Percentiles rank a stretch among this genome's conserved stretches.
Evolutionary conservation across 2,329 filamentous ascomycete species (phyloP).

Genomic region (Lomentospora prolificans): DNA sequence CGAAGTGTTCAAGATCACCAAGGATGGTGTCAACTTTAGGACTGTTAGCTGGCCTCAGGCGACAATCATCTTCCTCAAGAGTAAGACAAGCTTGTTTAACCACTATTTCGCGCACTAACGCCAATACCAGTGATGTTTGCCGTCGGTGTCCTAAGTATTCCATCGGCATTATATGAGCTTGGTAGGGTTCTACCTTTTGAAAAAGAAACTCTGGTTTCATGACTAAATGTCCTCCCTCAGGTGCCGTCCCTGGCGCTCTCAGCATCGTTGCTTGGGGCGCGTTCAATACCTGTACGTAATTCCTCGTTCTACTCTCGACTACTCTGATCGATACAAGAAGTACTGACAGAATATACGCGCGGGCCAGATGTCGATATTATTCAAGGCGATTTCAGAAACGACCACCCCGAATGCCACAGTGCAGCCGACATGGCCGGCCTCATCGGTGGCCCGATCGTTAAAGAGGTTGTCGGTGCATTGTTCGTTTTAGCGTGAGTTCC

Average conservation of each 20-base stretch:
- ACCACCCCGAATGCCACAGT: conserved; percentile 27
- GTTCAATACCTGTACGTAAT: conserved; percentile 30
- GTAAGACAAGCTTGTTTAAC: conserved; percentile 14
- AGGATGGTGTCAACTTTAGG: conserved; percentile 34
- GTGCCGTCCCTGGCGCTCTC: conserved; percentile 31
- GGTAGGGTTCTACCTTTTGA: no score
- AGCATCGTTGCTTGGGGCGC: conserved; percentile 31
- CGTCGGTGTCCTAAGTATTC: conserved; percentile 31
- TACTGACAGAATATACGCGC: no score
- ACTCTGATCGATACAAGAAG: no score
- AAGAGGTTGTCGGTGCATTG: conserved; percentile 42
- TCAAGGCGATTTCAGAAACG: conserved; percentile 28
- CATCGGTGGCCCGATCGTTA: conserved; percentile 39
- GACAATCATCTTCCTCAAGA: conserved; percentile 36
- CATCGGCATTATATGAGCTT: conserved; percentile 29
- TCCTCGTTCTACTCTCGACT: no score
- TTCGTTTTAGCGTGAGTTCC: conserved; percentile 49
- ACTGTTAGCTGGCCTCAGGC: conserved; percentile 38
- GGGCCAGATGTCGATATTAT: conserved; percentile 29
- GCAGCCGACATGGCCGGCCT: conserved; percentile 47
- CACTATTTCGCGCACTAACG: neutral
- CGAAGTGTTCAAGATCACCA: conserved; percentile 34
- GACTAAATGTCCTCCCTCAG: no score
- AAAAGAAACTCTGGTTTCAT: no score
- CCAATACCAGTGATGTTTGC: conserved; percentile 28